Percentiles rank a stretch among this genome's conserved stretches.
phyloP scores from a whole-genome alignment of 2,329 filamentous ascomycete genomes.

The Venturia asperata region DNA sequence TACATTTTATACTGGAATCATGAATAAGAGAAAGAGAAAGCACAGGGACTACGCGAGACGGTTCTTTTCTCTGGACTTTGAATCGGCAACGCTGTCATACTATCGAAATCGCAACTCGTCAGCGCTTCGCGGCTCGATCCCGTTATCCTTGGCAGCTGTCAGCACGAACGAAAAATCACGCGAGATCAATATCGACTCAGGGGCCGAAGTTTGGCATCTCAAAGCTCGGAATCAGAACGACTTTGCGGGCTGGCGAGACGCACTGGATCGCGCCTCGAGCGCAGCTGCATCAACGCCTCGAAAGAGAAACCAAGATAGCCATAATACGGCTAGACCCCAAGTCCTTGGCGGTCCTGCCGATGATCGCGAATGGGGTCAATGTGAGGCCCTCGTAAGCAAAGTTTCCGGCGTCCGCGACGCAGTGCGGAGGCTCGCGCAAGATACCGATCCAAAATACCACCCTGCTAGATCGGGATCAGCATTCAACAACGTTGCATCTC shows the following conservation, averaged over 20 bases:
- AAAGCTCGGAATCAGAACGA: conserved; percentile 75
- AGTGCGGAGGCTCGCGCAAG: conserved; percentile 75
- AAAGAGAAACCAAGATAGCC: conserved; percentile 21
- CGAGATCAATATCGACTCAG: conserved; percentile 94
- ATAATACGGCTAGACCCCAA: not conserved
- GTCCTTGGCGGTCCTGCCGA: conserved; percentile 45
- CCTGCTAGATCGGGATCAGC: conserved; percentile 32
- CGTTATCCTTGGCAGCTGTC: conserved; percentile 82
- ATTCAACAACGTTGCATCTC: conserved; percentile 29
- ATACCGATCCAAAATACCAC: conserved; percentile 62
- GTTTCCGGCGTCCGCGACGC: conserved; percentile 85
- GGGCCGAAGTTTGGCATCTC: conserved; percentile 94
- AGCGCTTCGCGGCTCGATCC: conserved; percentile 83
- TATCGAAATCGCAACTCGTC: conserved; percentile 93
- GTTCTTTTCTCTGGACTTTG: conserved; percentile 95
- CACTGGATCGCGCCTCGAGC: conserved; percentile 74
- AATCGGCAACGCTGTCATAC: conserved; percentile 89
- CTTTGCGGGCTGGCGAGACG: conserved; percentile 79
- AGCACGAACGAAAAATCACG: conserved; percentile 80
- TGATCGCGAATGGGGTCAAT: conserved; percentile 77
- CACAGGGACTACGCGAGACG: conserved; percentile 87
- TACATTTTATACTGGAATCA: conserved; percentile 71
- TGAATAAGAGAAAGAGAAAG: conserved; percentile 88
- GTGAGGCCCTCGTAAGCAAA: conserved; percentile 77
- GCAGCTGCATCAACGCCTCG: conserved; percentile 28